These are phyloP conservation scores for Kalaharituber pfeilii DNA, from an alignment of 2,329 filamentous ascomycete genomes.

Conservation along the genomic window DNA sequence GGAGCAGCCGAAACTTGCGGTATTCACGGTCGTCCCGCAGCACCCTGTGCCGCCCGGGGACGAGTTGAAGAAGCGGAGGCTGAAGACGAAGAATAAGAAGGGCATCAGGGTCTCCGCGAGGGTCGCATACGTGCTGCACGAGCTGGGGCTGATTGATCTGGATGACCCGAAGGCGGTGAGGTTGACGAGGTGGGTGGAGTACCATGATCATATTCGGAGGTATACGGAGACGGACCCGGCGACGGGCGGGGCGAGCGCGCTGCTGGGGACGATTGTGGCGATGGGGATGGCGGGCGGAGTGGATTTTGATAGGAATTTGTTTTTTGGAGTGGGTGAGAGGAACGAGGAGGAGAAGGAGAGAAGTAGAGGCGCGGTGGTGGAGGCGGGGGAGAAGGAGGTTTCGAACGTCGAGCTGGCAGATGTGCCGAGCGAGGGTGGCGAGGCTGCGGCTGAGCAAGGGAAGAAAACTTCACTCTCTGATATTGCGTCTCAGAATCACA, in stretches of 20 bases:
- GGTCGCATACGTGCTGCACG: slow-evolving; percentile 40
- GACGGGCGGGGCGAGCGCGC: slow-evolving; percentile 54
- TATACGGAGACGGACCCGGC: slow-evolving; percentile 43
- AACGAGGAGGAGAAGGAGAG: slow-evolving; percentile 6
- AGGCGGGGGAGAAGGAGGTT: neutral
- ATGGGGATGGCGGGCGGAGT: slow-evolving; percentile 62
- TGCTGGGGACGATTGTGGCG: slow-evolving; percentile 66
- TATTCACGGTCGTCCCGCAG: slow-evolving; percentile 42
- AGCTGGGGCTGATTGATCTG: slow-evolving; percentile 47
- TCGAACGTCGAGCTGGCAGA: too few relatives aligned
- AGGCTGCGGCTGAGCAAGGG: neutral
- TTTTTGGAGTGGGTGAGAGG: slow-evolving; percentile 28
- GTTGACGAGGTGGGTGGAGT: neutral
- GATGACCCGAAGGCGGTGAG: slow-evolving; percentile 44
- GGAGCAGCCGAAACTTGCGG: neutral
- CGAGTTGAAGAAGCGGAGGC: slow-evolving; percentile 21
- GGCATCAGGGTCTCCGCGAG: slow-evolving; percentile 43
- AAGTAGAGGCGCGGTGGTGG: too few relatives aligned
- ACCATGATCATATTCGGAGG: neutral
- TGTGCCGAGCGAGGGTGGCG: neutral
- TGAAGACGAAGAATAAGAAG: slow-evolving; percentile 30
- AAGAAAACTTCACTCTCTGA: neutral
- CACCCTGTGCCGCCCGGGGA: slow-evolving; percentile 24
- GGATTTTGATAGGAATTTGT: slow-evolving; percentile 42
- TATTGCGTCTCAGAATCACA: too few relatives aligned